Percentiles rank a stretch among this genome's conserved stretches.
These are phyloP conservation scores for Aegilops tauschii DNA, from an alignment of 176 grass and related monocot species.

Conservation along the genomic window DNA sequence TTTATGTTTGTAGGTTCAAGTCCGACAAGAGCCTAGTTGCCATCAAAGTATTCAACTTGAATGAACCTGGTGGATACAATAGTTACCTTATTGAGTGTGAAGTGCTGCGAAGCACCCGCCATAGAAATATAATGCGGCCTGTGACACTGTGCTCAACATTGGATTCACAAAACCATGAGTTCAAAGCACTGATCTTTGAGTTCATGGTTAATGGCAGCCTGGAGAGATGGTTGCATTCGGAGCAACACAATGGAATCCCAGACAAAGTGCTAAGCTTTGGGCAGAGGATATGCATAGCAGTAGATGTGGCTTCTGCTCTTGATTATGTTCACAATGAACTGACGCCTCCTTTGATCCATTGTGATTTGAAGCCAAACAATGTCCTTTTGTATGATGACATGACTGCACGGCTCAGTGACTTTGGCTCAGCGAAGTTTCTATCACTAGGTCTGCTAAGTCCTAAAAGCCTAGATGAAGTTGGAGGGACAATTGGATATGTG, in stretches of 20 bases:
- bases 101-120: slow-evolving; percentile 4
- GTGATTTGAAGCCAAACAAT: slow-evolving; percentile 29
- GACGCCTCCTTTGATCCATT: no score
- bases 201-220: slow-evolving; percentile 43
- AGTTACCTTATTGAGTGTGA: slow-evolving; percentile 18
- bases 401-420: slow-evolving; percentile 17
- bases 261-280: neutral
- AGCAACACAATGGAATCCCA: neutral
- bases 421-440: slow-evolving; percentile 33
- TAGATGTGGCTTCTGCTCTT: slow-evolving; percentile 21
- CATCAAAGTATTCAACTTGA: slow-evolving; percentile 31
- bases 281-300: slow-evolving; percentile 2
- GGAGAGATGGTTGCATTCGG: slow-evolving; percentile 10
- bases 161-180: slow-evolving; percentile 16
- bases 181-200: slow-evolving; percentile 26
- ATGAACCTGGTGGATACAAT: neutral
- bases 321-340: slow-evolving; percentile 30
- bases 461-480: neutral
- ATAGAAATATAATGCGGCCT: neutral
- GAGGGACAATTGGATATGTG: slow-evolving; percentile 39
- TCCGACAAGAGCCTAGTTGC: slow-evolving; percentile 20
- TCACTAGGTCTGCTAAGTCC: neutral
- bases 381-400: slow-evolving; percentile 25
- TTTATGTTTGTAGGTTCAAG: slow-evolving; percentile 31
- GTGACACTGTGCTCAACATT: slow-evolving; percentile 22